phyloP scores from a whole-genome alignment of 2,329 filamentous ascomycete genomes.

The Graphilbum fragrans region DNA sequence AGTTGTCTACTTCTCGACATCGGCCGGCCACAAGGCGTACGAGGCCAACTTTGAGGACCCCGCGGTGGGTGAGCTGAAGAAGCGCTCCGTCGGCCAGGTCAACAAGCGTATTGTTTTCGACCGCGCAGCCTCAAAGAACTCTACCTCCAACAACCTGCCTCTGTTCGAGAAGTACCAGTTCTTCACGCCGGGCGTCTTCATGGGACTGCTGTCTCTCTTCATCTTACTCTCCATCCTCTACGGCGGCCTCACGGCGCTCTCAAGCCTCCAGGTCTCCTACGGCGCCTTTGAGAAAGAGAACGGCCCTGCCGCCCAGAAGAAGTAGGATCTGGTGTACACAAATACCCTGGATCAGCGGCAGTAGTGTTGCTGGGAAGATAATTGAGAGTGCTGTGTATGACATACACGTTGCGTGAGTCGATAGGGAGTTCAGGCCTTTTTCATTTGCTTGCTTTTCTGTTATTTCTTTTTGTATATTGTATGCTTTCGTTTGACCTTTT shows the following conservation, averaged over 20 bases:
- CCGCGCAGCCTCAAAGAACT: too few relatives aligned
- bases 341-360: too few relatives aligned
- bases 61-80: slow-evolving; percentile 64
- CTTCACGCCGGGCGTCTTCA: slow-evolving; percentile 85
- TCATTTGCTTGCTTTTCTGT: too few relatives aligned
- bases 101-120: too few relatives aligned
- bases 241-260: slow-evolving; percentile 63
- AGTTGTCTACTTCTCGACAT: slow-evolving; percentile 61
- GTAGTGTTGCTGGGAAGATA: too few relatives aligned
- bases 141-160: slow-evolving; percentile 27
- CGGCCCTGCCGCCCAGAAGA: slow-evolving; percentile 80
- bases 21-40: slow-evolving; percentile 42
- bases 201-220: slow-evolving; percentile 61
- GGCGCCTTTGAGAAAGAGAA: slow-evolving; percentile 95
- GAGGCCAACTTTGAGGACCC: slow-evolving; percentile 50
- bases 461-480: too few relatives aligned
- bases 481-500: too few relatives aligned
- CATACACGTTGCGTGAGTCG: background rate
- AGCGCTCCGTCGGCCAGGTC: slow-evolving; percentile 23
- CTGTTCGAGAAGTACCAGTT: slow-evolving; percentile 93
- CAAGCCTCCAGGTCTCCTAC: slow-evolving; percentile 79
- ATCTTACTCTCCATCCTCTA: slow-evolving; percentile 67
- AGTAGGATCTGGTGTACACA: too few relatives aligned
- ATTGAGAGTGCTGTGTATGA: too few relatives aligned
- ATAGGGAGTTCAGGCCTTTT: too few relatives aligned